These are phyloP conservation scores for Neonectria faginata DNA, from an alignment of 2,329 filamentous ascomycete genomes.

Conservation along the genomic window DNA sequence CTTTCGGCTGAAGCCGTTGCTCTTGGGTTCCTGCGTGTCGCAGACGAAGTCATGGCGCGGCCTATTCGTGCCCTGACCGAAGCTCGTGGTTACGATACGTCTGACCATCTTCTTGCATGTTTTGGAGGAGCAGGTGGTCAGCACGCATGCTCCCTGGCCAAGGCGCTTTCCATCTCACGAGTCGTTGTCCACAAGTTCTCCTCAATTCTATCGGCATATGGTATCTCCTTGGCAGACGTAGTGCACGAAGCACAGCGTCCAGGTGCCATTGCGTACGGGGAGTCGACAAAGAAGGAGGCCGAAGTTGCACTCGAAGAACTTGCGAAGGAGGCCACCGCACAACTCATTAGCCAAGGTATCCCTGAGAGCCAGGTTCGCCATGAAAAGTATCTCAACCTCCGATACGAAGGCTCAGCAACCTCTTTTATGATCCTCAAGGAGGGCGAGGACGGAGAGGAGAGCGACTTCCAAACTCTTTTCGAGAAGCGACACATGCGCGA, in stretches of 20 bases:
- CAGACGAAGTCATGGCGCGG: conserved; percentile 52
- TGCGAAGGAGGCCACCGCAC: conserved; percentile 22
- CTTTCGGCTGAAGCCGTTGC: conserved; percentile 53
- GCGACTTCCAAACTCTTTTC: conserved; percentile 76
- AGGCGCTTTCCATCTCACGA: conserved; percentile 52
- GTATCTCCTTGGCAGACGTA: conserved; percentile 57
- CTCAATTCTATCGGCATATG: conserved; percentile 58
- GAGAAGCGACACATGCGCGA: conserved; percentile 78
- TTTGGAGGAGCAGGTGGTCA: conserved; percentile 54
- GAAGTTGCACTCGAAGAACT: conserved; percentile 34
- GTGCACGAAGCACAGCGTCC: conserved; percentile 53
- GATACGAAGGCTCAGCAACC: conserved; percentile 58
- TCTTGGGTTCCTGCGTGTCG: conserved; percentile 52
- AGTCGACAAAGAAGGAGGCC: conserved; percentile 30
- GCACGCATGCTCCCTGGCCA: conserved; percentile 56
- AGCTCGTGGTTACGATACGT: conserved; percentile 51
- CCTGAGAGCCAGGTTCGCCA: conserved; percentile 53
- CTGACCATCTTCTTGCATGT: conserved; percentile 51
- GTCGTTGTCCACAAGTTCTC: conserved; percentile 58
- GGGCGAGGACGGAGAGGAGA: conserved; percentile 31
- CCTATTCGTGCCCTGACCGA: conserved; percentile 53
- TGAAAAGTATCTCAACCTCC: conserved; percentile 56
- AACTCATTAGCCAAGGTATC: conserved; percentile 49
- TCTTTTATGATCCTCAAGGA: conserved; percentile 51
- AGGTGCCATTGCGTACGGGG: conserved; percentile 44